Evolutionary conservation across 177 flowering plant genomes (phyloP).

Genomic region (Vitis hybrid): DNA sequence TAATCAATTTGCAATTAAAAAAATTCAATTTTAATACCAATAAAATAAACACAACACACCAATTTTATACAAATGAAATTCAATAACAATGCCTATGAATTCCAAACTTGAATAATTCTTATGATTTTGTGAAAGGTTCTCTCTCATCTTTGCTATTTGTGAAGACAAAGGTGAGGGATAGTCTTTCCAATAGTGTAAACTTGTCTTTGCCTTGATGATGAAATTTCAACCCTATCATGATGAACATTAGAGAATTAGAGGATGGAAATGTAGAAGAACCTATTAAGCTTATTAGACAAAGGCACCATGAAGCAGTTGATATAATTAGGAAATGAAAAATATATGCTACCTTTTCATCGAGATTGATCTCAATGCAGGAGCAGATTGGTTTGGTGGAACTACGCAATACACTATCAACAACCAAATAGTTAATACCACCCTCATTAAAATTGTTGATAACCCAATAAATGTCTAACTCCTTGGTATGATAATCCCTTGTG

Average conservation of each 20-base stretch:
- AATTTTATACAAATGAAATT: no score
- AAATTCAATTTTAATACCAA: no score
- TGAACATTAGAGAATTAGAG: background rate
- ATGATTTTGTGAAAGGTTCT: constrained; percentile 23
- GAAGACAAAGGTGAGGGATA: constrained; percentile 51
- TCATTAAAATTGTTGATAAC: constrained; percentile 25
- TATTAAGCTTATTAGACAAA: constrained; percentile 9
- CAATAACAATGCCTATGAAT: no score
- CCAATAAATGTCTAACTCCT: constrained; percentile 22
- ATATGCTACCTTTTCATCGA: constrained; percentile 7
- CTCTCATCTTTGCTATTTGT: constrained; percentile 40
- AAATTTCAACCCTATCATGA: constrained; percentile 4
- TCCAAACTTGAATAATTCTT: background rate
- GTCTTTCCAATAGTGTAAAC: constrained; percentile 45
- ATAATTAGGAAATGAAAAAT: constrained; percentile 1
- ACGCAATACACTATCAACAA: constrained; percentile 22
- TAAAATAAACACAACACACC: no score
- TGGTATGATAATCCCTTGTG: constrained; percentile 19
- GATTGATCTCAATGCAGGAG: constrained; percentile 11
- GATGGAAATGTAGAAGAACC: constrained; percentile 16
- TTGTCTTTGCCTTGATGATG: constrained; percentile 28
- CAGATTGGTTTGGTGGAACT: constrained; percentile 19
- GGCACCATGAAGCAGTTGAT: constrained; percentile 12
- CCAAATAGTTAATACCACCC: constrained; percentile 21
- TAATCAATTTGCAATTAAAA: no score